A percentile compares a stretch with the other conserved stretches of the same genome.
These are phyloP conservation scores for Drechslerella stenobrocha DNA, from an alignment of 2,329 filamentous ascomycete species.

Conservation along the genomic window DNA sequence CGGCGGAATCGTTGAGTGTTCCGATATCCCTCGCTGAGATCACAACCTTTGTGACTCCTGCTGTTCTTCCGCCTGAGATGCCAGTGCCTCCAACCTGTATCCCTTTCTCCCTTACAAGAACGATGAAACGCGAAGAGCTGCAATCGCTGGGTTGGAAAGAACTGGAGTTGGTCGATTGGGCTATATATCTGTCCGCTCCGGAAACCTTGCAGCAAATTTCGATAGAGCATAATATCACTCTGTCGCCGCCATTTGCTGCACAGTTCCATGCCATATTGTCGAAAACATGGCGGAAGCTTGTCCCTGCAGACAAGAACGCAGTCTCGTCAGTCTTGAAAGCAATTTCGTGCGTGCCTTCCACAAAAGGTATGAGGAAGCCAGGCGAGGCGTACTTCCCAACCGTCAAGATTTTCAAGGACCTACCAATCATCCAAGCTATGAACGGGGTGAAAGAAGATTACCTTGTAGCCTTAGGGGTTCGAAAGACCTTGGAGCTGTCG, in stretches of 20 bases:
- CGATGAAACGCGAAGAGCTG: slow-evolving; percentile 68
- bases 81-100: slow-evolving; percentile 81
- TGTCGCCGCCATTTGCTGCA: slow-evolving; percentile 71
- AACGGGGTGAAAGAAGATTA: slow-evolving; percentile 89
- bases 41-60: slow-evolving; percentile 72
- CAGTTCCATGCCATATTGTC: slow-evolving; percentile 79
- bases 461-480: slow-evolving; percentile 76
- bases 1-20: slow-evolving; percentile 61
- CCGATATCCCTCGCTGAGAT: slow-evolving; percentile 76
- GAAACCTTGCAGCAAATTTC: slow-evolving; percentile 63
- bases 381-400: slow-evolving; percentile 85
- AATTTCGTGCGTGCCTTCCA: slow-evolving; percentile 82
- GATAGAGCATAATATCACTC: slow-evolving; percentile 70
- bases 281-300: slow-evolving; percentile 85
- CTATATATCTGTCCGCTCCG: slow-evolving; percentile 72
- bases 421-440: slow-evolving; percentile 77
- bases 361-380: slow-evolving; percentile 82
- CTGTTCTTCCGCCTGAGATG: slow-evolving; percentile 76
- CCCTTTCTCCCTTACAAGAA: slow-evolving; percentile 78
- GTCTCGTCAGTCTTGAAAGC: slow-evolving; percentile 68
- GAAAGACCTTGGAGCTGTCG: slow-evolving; percentile 91
- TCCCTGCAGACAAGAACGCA: slow-evolving; percentile 66
- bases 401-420: slow-evolving; percentile 93
- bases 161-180: slow-evolving; percentile 81
- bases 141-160: slow-evolving; percentile 83